A percentile compares a stretch with the other conserved stretches of the same genome.
phyloP scores from a whole-genome alignment of 2,329 filamentous ascomycete species.

The Scedosporium apiospermum region DNA sequence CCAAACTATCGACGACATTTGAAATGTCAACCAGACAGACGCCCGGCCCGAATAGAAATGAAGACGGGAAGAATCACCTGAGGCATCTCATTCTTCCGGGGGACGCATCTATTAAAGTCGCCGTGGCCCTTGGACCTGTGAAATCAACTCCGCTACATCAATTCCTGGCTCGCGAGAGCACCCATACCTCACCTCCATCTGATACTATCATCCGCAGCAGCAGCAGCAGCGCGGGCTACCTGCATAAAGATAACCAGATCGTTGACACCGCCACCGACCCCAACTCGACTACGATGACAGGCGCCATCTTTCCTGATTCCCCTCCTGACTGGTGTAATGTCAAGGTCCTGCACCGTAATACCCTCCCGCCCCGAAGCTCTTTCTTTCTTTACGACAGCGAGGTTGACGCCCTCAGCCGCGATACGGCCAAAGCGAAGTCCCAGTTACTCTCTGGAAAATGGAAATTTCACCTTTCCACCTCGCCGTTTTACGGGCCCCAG shows the following conservation, averaged over 20 bases:
- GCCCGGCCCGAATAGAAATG: background rate
- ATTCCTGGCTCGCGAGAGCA: background rate
- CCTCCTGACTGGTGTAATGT: constrained; percentile 54
- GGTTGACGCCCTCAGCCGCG: constrained; percentile 34
- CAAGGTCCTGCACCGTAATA: constrained; percentile 48
- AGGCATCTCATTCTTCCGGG: background rate
- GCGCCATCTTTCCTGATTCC: constrained; percentile 10
- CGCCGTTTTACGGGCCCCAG: constrained; percentile 34
- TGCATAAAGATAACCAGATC: background rate
- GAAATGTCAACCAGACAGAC: background rate
- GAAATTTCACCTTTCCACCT: constrained; percentile 39
- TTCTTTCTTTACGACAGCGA: constrained; percentile 44
- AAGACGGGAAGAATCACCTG: background rate
- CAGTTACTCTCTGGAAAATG: constrained; percentile 42
- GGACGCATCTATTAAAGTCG: background rate
- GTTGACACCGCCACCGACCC: background rate
- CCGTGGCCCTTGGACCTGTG: background rate
- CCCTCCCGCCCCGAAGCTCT: constrained; percentile 44
- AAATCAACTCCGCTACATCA: background rate
- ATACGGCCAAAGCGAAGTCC: constrained; percentile 27
- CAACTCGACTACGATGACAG: background rate
- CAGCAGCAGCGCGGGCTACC: background rate
- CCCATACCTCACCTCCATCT: background rate
- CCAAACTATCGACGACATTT: background rate
- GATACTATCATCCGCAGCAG: background rate